Percentiles rank a stretch among this genome's conserved stretches.
Evolutionary conservation across 176 grass and related monocot genomes (phyloP).

Genomic region (Lolium rigidum): DNA sequence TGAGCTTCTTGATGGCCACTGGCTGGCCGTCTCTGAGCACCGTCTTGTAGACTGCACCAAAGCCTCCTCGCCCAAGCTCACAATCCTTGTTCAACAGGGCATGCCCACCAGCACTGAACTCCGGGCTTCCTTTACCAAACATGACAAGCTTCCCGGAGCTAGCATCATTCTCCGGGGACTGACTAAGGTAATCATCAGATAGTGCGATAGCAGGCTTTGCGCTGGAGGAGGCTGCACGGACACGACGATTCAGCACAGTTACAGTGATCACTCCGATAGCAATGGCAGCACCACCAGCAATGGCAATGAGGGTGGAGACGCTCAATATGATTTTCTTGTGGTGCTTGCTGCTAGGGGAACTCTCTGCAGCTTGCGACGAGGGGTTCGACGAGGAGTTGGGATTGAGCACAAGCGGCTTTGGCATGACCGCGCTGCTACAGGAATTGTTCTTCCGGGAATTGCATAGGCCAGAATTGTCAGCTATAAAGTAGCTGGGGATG

Average conservation of each 20-base stretch:
- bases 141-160: slow-evolving; percentile 90
- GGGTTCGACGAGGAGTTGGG: slow-evolving; percentile 77
- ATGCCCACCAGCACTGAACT: slow-evolving; percentile 79
- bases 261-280: slow-evolving; percentile 77
- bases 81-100: slow-evolving; percentile 94
- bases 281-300: slow-evolving; percentile 72
- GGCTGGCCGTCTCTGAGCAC: slow-evolving; percentile 75
- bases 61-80: slow-evolving; percentile 92
- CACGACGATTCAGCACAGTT: slow-evolving; percentile 76
- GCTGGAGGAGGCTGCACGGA: slow-evolving; percentile 41
- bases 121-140: slow-evolving; percentile 83
- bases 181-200: slow-evolving; percentile 80
- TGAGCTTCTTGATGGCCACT: slow-evolving; percentile 98
- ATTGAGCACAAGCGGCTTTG: slow-evolving; percentile 95
- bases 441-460: slow-evolving; percentile 69
- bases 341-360: slow-evolving; percentile 47
- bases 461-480: slow-evolving; percentile 75
- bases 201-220: slow-evolving; percentile 55
- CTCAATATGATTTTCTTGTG: slow-evolving; percentile 98
- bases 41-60: slow-evolving; percentile 94
- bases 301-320: slow-evolving; percentile 90
- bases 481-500: slow-evolving; percentile 59
- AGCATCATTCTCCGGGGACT: slow-evolving; percentile 77
- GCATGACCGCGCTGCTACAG: slow-evolving; percentile 59
- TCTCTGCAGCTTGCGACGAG: slow-evolving; percentile 44